phyloP scores from a whole-genome alignment of 2,329 filamentous ascomycete genomes.

The Alternaria sp. region DNA sequence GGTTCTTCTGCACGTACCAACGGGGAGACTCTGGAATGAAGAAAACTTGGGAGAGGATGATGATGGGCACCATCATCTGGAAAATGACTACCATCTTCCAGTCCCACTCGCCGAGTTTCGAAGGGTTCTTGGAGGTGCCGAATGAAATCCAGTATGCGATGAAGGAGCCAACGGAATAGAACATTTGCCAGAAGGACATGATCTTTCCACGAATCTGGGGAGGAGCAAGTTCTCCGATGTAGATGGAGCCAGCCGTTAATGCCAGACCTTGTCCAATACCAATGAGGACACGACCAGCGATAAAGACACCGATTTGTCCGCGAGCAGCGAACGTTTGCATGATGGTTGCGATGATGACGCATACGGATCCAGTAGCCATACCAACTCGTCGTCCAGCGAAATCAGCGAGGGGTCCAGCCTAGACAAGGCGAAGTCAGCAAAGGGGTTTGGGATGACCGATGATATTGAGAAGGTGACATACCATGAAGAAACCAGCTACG shows the following conservation, averaged over 20 bases:
- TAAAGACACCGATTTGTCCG: conserved; percentile 69
- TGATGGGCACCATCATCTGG: conserved; percentile 71
- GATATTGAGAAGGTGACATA: background rate
- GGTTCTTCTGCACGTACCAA: conserved; percentile 70
- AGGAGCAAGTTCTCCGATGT: conserved; percentile 74
- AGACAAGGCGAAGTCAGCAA: conserved; percentile 1
- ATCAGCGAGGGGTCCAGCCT: conserved; percentile 69
- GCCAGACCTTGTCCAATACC: conserved; percentile 75
- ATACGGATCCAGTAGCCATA: conserved; percentile 70
- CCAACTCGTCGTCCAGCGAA: conserved; percentile 69
- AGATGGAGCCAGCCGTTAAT: conserved; percentile 72
- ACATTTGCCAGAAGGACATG: conserved; percentile 75
- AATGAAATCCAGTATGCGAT: conserved; percentile 72
- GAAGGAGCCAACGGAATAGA: conserved; percentile 71
- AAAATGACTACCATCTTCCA: conserved; percentile 78
- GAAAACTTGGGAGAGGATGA: conserved; percentile 67
- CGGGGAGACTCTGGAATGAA: conserved; percentile 74
- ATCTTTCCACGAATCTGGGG: conserved; percentile 70
- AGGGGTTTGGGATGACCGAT: background rate
- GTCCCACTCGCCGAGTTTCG: conserved; percentile 72
- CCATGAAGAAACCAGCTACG: conserved; percentile 72
- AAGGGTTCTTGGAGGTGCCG: conserved; percentile 65
- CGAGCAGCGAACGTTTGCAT: conserved; percentile 71
- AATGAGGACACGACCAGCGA: conserved; percentile 72
- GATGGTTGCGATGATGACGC: conserved; percentile 73